Conservation (phyloP, 805 yeast species). For the Saccharomycopsis babjevae region DNA sequence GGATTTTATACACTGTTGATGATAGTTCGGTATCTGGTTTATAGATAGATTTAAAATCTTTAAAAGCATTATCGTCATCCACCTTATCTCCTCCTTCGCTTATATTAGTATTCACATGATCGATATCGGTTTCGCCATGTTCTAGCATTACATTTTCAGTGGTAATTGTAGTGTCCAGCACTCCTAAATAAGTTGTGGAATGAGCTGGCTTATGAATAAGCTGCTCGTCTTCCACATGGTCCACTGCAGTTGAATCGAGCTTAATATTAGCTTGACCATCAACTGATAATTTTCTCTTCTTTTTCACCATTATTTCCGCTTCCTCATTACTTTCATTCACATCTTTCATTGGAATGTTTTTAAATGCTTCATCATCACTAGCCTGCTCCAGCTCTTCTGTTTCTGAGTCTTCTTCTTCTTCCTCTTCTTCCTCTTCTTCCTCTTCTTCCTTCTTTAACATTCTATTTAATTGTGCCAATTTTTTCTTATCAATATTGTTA, state of each 20-base stretch:
- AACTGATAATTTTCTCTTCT: background rate
- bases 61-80: slow-evolving; percentile 21
- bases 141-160: background rate
- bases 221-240: background rate
- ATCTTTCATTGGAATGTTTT: background rate
- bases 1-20: slow-evolving; percentile 37
- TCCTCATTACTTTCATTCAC: background rate
- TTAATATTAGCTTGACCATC: background rate
- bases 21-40: slow-evolving; percentile 44
- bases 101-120: background rate
- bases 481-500: slow-evolving; percentile 23
- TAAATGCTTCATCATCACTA: slow-evolving; percentile 9
- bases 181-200: background rate
- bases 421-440: slow-evolving; percentile 10
- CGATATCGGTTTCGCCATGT: slow-evolving; percentile 9
- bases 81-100: slow-evolving; percentile 4
- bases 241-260: background rate
- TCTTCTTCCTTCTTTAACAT: slow-evolving; percentile 19
- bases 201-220: background rate
- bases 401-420: slow-evolving; percentile 21
- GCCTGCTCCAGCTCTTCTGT: slow-evolving; percentile 14
- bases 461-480: slow-evolving; percentile 21
- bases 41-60: slow-evolving; percentile 28
- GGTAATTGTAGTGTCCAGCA: background rate
- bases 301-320: slow-evolving; percentile 14